A percentile compares a stretch with the other conserved stretches of the same genome.
Evolutionary conservation across 2,329 filamentous ascomycete species (phyloP).

Genomic region (Geoglossum cookeanum): DNA sequence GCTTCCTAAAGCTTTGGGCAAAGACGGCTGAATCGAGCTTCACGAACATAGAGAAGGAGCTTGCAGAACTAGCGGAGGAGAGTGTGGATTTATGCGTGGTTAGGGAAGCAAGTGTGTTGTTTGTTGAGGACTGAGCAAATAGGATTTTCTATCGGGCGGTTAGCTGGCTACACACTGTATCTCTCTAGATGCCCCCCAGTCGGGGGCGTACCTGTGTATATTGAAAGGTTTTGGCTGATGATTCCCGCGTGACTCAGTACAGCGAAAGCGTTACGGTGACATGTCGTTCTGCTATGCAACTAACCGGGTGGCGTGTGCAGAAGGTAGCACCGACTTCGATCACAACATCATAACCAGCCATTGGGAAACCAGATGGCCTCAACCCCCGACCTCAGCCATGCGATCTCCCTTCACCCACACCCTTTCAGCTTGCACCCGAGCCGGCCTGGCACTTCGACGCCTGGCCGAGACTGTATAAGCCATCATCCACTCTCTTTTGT

Average conservation of each 20-base stretch:
- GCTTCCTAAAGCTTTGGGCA: background rate
- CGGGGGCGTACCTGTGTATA: too few relatives aligned
- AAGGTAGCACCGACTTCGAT: too few relatives aligned
- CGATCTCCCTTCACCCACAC: constrained; percentile 5
- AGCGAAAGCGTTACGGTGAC: too few relatives aligned
- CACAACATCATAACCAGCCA: background rate
- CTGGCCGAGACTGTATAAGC: background rate
- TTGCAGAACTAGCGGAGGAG: background rate
- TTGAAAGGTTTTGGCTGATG: too few relatives aligned
- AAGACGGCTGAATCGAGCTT: background rate
- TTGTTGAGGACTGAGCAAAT: background rate
- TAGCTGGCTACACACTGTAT: too few relatives aligned
- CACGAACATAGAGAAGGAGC: background rate
- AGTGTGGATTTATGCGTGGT: background rate
- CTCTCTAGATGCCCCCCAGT: too few relatives aligned
- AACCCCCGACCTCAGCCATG: background rate
- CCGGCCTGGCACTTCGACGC: constrained; percentile 11
- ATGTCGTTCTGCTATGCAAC: background rate
- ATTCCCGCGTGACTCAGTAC: too few relatives aligned
- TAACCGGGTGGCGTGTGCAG: too few relatives aligned
- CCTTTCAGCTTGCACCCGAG: constrained; percentile 12
- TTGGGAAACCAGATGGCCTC: background rate
- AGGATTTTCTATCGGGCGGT: too few relatives aligned
- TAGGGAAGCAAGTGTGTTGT: background rate
- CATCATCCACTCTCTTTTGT: constrained; percentile 6